Conservation (phyloP, 345 rosid species). For the Trapa incisa region DNA sequence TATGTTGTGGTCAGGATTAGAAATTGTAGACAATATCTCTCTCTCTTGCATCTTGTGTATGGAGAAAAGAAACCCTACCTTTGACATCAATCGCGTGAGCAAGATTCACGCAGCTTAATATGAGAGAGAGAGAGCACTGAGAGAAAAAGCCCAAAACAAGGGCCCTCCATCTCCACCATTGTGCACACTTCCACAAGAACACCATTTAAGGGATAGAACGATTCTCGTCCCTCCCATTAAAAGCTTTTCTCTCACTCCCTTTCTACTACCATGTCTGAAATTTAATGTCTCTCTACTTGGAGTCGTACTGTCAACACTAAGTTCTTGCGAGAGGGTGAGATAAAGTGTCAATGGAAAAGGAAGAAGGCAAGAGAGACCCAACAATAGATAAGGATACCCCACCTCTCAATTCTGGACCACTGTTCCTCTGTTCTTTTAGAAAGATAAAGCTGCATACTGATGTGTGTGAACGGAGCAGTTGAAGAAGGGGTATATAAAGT, state of each 20-base stretch:
- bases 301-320: constrained; percentile 6
- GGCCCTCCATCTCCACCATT: neutral
- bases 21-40: too few relatives aligned
- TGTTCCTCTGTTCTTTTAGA: constrained; percentile 5
- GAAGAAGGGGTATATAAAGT: neutral
- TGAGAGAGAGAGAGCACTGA: constrained; percentile 12
- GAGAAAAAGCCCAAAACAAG: neutral
- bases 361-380: neutral
- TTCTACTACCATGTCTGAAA: neutral
- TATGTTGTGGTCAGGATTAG: too few relatives aligned
- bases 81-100: constrained; percentile 41
- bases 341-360: neutral
- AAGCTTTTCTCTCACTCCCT: neutral
- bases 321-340: neutral
- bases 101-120: neutral
- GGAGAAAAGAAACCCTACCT: too few relatives aligned
- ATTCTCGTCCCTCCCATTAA: neutral
- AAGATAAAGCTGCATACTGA: constrained; percentile 4
- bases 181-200: constrained; percentile 6
- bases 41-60: too few relatives aligned
- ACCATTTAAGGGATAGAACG: constrained; percentile 3
- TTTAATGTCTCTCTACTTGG: neutral
- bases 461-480: neutral
- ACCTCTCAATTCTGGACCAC: constrained; percentile 9
- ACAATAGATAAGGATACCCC: neutral